These are phyloP conservation scores for Cardiosporidium cionae DNA, from an alignment of 169 alveolate genomes.

Conservation along the genomic window DNA sequence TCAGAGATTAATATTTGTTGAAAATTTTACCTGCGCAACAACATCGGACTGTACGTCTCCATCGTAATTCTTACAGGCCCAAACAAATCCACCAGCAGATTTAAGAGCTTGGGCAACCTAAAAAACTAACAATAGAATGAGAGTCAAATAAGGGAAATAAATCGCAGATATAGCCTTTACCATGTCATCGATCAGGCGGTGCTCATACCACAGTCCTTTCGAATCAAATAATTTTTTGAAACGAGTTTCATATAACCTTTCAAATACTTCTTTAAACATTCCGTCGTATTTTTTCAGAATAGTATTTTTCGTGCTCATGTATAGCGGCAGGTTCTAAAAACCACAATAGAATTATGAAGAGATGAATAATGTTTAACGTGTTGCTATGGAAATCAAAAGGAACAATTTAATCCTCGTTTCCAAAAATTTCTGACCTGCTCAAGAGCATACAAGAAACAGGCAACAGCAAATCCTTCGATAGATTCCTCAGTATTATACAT, in stretches of 20 bases:
- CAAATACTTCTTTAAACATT: constrained; percentile 83
- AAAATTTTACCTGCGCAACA: constrained; percentile 81
- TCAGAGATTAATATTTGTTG: background rate
- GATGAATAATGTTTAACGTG: no score
- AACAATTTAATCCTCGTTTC: no score
- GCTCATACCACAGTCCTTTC: constrained; percentile 78
- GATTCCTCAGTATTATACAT: constrained; percentile 87
- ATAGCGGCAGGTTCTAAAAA: constrained; percentile 72
- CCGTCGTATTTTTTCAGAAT: constrained; percentile 88
- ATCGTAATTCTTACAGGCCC: constrained; percentile 97
- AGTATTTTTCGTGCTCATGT: constrained; percentile 83
- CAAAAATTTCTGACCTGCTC: no score
- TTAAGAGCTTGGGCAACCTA: constrained; percentile 79
- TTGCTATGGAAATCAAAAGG: no score
- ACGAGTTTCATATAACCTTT: constrained; percentile 70
- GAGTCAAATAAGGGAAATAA: background rate
- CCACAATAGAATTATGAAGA: no score
- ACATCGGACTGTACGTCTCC: constrained; percentile 93
- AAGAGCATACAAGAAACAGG: constrained; percentile 81
- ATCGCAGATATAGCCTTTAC: constrained; percentile 32
- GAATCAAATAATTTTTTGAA: constrained; percentile 70
- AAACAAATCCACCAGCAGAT: constrained; percentile 89
- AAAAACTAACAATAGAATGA: background rate
- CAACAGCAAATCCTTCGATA: constrained; percentile 81
- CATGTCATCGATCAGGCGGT: constrained; percentile 92